phyloP scores from a whole-genome alignment of 164 flowering plant genomes.

The Stephania yunnanensis region DNA sequence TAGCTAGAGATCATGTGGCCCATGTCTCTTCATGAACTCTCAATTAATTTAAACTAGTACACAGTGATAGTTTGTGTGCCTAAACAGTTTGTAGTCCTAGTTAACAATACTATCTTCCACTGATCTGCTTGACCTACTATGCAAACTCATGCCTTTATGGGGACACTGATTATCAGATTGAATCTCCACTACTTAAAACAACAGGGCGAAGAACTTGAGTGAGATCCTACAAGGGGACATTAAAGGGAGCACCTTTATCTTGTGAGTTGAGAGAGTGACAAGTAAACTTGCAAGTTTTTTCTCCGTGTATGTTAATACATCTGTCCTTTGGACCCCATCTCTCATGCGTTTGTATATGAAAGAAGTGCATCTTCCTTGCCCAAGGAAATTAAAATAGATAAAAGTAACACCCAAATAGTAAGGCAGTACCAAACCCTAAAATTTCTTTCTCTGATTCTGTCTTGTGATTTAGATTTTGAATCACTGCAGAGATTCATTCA shows the following conservation, averaged over 20 bases:
- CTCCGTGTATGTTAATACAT: background rate
- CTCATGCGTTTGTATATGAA: background rate
- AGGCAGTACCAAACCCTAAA: no score
- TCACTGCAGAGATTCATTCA: no score
- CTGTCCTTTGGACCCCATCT: background rate
- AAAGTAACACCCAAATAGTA: no score
- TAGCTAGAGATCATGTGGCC: background rate
- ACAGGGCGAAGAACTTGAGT: background rate
- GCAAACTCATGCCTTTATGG: background rate
- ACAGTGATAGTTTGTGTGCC: background rate
- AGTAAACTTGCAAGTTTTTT: background rate
- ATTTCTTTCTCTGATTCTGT: no score
- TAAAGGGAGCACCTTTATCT: background rate
- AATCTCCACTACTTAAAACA: background rate
- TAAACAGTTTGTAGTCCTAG: background rate
- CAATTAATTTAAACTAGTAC: background rate
- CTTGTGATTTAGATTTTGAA: no score
- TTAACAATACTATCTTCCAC: background rate
- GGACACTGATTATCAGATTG: background rate
- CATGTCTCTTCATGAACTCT: background rate
- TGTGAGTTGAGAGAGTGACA: conserved; percentile 1
- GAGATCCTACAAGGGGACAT: conserved; percentile 1
- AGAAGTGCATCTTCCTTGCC: background rate
- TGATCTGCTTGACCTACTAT: background rate
- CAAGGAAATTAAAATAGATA: background rate